phyloP scores from a whole-genome alignment of 768 basidiomycete genomes.

The Tulasnella sp. region DNA sequence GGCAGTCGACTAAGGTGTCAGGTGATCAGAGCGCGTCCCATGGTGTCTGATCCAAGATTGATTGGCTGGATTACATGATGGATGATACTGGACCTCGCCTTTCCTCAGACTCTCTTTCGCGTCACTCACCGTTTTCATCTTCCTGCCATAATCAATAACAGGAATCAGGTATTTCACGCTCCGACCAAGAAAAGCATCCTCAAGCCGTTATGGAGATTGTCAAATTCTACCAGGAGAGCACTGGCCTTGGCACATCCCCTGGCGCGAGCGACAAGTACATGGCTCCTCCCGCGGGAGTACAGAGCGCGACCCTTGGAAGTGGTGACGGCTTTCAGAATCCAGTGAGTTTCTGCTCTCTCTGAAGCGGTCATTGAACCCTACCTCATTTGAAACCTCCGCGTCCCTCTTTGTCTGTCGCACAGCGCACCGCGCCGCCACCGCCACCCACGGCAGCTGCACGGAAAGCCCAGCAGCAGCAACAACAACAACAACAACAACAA shows the following conservation, averaged over 20 bases:
- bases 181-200: conserved; percentile 95
- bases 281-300: background rate
- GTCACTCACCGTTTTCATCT: background rate
- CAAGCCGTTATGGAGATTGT: conserved; percentile 98
- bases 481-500: too few relatives aligned
- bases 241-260: conserved; percentile 47
- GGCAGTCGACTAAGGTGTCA: too few relatives aligned
- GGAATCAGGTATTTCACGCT: conserved; percentile 88
- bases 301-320: conserved; percentile 21
- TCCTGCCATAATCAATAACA: conserved; percentile 14
- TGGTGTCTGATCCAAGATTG: too few relatives aligned
- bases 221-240: conserved; percentile 84
- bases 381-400: conserved; percentile 16
- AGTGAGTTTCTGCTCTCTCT: conserved; percentile 32
- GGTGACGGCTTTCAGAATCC: conserved; percentile 47
- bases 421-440: conserved; percentile 27
- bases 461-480: conserved; percentile 14
- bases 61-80: too few relatives aligned
- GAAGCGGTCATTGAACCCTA: background rate
- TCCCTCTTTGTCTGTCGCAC: conserved; percentile 27
- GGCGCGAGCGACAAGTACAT: conserved; percentile 22
- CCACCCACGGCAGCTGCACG: conserved; percentile 4
- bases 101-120: too few relatives aligned
- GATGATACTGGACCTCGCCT: too few relatives aligned
- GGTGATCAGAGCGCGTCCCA: too few relatives aligned